Conservation (phyloP, 163 green algal species). For the Volvox carteri region DNA sequence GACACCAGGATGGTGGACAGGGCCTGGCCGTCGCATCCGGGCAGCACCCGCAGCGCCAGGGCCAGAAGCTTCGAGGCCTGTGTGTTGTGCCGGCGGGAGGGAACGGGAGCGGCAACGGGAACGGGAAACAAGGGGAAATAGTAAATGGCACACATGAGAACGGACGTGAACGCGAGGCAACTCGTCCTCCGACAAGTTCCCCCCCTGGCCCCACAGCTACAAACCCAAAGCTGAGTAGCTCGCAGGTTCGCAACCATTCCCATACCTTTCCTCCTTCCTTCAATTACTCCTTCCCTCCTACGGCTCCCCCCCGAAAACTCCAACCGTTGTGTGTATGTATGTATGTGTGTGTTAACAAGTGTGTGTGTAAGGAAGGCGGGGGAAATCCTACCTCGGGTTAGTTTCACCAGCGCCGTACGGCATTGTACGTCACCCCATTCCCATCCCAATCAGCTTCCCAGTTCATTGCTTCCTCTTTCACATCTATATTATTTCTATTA, state of each 20-base stretch:
- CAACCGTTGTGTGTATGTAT: background rate
- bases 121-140: background rate
- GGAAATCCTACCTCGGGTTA: background rate
- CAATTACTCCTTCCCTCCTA: too few relatives aligned
- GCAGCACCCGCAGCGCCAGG: constrained; percentile 14
- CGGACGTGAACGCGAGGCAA: background rate
- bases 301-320: background rate
- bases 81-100: background rate
- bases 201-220: background rate
- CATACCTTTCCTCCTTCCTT: too few relatives aligned
- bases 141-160: background rate
- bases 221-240: background rate
- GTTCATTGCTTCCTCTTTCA: background rate
- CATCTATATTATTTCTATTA: background rate
- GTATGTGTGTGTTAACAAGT: background rate
- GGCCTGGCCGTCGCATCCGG: background rate
- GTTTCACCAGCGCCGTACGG: background rate
- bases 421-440: too few relatives aligned
- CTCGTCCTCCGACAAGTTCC: background rate
- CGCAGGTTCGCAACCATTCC: too few relatives aligned
- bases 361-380: too few relatives aligned
- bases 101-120: background rate
- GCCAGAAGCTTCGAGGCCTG: constrained; percentile 35
- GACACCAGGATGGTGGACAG: constrained; percentile 27
- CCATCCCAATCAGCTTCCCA: too few relatives aligned